Evolutionary conservation across 768 basidiomycete species (phyloP), one percentile per base, ranked within the genome.

Genomic region (Baorangia bicolor): DNA sequence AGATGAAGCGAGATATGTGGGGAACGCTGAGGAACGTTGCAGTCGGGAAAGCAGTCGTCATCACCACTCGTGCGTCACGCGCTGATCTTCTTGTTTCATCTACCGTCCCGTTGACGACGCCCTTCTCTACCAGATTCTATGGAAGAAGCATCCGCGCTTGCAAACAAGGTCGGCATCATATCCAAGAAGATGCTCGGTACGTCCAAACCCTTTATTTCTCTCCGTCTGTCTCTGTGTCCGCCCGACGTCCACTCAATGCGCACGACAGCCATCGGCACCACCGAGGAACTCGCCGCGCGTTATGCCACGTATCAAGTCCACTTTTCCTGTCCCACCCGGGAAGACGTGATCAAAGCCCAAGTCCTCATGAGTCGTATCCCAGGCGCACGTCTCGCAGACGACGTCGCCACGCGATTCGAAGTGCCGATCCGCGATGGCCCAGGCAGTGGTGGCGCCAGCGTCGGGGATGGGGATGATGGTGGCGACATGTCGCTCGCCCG

Each of bases 1-100:
- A 85, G 69, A 90, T 86, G 78, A 92, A 91, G 70, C 76, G 90
- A 34, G 87, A 91, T 30, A 90, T 92, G 85, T 92, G 90, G 90
- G 73, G 74, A 16, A 90, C 87, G 0, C 74, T 92, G 52, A 75
- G 85, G 51, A 80, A 77, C 27, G 84, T 88, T 5, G 80, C 85
- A 0, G 73, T 77, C 3, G 87, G 85, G 16, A 90, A 90, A 64
- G 85, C 86, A 4, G 80, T 89, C 9, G 75, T 88, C 33, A 83
- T 90, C 50, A 88, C 87, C 1, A 89, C 87, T 2, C 86, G 86
- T 86, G 53, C 51, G 83, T 76, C 30, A 12, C 27, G 5, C 18
- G 20, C 11, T 14, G 49, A 30, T 9, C 18, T 37, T 3, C 21
- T 10, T 10, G 0, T 33, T 13, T 21, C 16, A 5, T 18, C 31